These are phyloP conservation scores for Aspergillus avenaceus DNA, from an alignment of 495 filamentous ascomycete species.

Conservation along the genomic window DNA sequence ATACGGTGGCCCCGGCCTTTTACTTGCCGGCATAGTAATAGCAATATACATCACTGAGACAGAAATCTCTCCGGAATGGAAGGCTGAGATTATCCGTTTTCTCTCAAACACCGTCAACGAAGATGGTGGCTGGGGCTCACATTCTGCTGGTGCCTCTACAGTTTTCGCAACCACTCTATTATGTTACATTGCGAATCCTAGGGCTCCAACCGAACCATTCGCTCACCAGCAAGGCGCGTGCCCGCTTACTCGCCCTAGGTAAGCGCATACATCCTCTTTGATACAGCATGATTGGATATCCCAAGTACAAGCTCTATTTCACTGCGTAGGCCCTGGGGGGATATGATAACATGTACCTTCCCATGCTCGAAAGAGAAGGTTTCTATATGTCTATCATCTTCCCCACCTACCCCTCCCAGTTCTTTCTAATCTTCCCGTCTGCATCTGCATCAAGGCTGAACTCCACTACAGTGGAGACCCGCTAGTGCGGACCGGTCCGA, in stretches of 20 bases:
- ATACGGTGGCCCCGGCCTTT: conserved; percentile 10
- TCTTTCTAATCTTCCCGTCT: too few relatives aligned
- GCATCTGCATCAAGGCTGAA: too few relatives aligned
- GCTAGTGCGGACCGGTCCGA: too few relatives aligned
- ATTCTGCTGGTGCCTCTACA: conserved; percentile 73
- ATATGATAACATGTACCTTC: too few relatives aligned
- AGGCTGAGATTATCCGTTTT: conserved; percentile 6
- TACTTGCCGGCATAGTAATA: conserved; percentile 10
- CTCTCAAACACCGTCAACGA: conserved; percentile 41
- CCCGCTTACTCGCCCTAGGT: conserved; percentile 43
- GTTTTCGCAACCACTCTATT: conserved; percentile 82
- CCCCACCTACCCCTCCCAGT: too few relatives aligned
- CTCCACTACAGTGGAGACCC: too few relatives aligned
- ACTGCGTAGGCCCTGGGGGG: too few relatives aligned
- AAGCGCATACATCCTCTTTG: too few relatives aligned
- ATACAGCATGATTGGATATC: background rate
- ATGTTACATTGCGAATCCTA: conserved; percentile 64
- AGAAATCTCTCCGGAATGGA: conserved; percentile 2
- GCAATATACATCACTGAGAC: conserved; percentile 10
- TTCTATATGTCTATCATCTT: too few relatives aligned
- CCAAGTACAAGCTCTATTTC: conserved; percentile 1
- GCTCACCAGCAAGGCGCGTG: conserved; percentile 68
- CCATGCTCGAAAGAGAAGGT: too few relatives aligned
- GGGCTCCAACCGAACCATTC: conserved; percentile 72
- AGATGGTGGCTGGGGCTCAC: conserved; percentile 79